phyloP scores from a whole-genome alignment of 306 rosid genomes.

The Cicer yamashitae region DNA sequence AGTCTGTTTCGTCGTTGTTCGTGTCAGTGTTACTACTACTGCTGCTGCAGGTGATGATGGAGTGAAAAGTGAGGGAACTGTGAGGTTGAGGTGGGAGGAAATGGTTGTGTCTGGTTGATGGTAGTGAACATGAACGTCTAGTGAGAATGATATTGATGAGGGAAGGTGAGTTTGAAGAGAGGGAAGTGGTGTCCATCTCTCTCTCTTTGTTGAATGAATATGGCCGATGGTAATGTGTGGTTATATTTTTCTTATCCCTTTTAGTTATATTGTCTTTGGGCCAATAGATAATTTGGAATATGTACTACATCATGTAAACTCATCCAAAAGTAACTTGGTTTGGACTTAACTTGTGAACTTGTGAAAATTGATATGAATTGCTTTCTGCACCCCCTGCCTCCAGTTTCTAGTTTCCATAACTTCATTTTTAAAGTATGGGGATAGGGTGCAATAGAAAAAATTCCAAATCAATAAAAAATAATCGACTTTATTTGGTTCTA shows the following conservation, averaged over 20 bases:
- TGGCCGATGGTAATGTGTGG: conserved; percentile 42
- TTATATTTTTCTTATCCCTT: conserved; percentile 39
- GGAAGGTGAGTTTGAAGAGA: conserved; percentile 59
- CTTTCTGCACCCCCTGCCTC: neutral
- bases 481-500: too few species aligned
- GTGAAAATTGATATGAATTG: neutral
- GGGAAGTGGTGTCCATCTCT: conserved; percentile 56
- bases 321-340: neutral
- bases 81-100: conserved; percentile 39
- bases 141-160: conserved; percentile 45
- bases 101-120: conserved; percentile 10
- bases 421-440: too few species aligned
- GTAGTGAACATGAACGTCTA: conserved; percentile 38
- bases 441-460: too few species aligned
- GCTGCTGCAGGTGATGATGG: conserved; percentile 49
- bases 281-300: neutral
- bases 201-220: conserved; percentile 17
- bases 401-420: too few species aligned
- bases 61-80: conserved; percentile 43
- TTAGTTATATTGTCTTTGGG: neutral
- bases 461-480: too few species aligned
- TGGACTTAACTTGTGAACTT: conserved; percentile 19
- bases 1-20: conserved; percentile 18
- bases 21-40: conserved; percentile 16
- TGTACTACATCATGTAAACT: neutral